Base-by-base conservation (phyloP, 139 green algal genomes). In the Chlamydomonas sp. region DNA sequence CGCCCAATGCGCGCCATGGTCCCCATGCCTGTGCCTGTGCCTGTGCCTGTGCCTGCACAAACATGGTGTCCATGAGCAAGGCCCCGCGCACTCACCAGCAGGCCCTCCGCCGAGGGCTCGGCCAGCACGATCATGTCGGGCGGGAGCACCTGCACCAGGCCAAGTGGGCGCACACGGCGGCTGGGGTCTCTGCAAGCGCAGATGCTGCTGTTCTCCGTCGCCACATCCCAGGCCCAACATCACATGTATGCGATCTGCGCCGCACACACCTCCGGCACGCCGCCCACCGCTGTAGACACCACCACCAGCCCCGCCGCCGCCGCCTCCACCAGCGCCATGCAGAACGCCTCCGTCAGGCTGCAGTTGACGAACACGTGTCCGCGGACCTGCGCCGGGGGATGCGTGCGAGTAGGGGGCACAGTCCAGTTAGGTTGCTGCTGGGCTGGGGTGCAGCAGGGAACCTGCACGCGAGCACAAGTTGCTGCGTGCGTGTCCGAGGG, bases 271-370 rank as follows among this genome's bases (percentile, higher is more conserved):
- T 99, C 96, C 10, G 97, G 97, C n/a, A 99, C 97, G 10, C 98
- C 98, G 1, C 98, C 98, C n/a, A 99, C 98, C 4, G 88, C 74
- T 1, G 96, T 98, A 67, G 96, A 98, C 73, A 98, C 96, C 10
- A 98, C 96, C 77, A 96, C 90, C 68, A 98, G 95, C n/a, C 95
- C 95, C 60, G 92, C 94, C 9, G 94, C 94, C 10, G 98, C 98
- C 31, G 98, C 98, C 90, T 99, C 98, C 18, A 99, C 94, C 20
- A 99, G 96, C 4, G 98, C 96, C 91, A 99, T 99, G 93, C 98
- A 99, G 90, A 99, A 99, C 5, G 98, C 96, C 83, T 99, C 98
- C 0, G 98, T 99, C 5, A 99, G 93, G 18, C 94, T 98, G 79
- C 94, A 94, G 89, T 99, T 99, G 12, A 99, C 89, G 86, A 99